Percentiles rank a stretch among this genome's conserved stretches.
Conservation (phyloP, 805 yeast genomes). For the Helenozyma baotianmanensis region DNA sequence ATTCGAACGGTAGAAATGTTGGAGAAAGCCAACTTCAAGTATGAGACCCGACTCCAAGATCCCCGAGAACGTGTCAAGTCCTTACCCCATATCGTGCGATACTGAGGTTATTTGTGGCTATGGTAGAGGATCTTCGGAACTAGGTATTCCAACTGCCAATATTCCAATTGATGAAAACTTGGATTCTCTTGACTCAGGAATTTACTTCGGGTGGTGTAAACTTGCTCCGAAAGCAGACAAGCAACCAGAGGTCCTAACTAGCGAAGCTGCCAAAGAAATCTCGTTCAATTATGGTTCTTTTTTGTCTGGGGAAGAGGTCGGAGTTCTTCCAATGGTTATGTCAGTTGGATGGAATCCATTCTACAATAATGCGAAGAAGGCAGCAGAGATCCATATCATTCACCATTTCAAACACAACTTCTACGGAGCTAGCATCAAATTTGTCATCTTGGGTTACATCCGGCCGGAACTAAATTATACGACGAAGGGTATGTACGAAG, state of each 20-base stretch:
- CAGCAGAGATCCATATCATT: conserved; percentile 84
- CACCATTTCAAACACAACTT: conserved; percentile 65
- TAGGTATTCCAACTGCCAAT: conserved; percentile 96
- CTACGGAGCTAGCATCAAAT: conserved; percentile 75
- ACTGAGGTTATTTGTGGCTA: conserved; percentile 71
- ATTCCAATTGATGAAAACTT: conserved; percentile 55
- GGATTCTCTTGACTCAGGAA: conserved; percentile 60
- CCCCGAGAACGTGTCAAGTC: conserved; percentile 42
- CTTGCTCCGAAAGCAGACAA: conserved; percentile 15
- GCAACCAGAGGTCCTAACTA: conserved; percentile 10
- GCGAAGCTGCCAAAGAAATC: conserved; percentile 17
- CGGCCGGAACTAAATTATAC: conserved; percentile 88
- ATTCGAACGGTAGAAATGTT: background rate
- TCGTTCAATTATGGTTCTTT: conserved; percentile 58
- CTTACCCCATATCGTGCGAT: conserved; percentile 42
- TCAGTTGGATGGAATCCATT: conserved; percentile 96
- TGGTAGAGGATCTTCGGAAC: conserved; percentile 91
- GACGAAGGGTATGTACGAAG: conserved; percentile 41
- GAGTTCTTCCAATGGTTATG: conserved; percentile 82
- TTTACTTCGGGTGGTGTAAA: conserved; percentile 79
- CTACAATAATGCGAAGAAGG: conserved; percentile 70
- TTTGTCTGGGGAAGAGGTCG: conserved; percentile 40
- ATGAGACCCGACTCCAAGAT: conserved; percentile 42
- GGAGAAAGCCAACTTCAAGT: conserved; percentile 19
- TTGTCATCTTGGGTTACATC: conserved; percentile 78